phyloP scores from a whole-genome alignment of 345 rosid genomes.

The Draba incana region DNA sequence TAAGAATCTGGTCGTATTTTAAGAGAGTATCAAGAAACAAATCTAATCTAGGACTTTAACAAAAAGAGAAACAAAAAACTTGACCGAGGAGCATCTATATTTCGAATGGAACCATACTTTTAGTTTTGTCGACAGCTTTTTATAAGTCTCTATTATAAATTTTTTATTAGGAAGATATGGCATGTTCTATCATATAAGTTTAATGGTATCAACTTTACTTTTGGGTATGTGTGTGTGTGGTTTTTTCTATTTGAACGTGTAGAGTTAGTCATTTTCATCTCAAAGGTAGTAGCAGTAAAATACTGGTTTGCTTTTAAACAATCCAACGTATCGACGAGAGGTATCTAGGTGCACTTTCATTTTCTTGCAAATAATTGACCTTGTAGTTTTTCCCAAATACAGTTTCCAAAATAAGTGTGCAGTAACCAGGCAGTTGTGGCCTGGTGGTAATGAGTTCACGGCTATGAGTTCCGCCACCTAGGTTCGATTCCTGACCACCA shows the following conservation, averaged over 20 bases:
- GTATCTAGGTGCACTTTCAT: too few relatives aligned
- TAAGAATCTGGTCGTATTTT: background rate
- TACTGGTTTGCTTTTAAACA: conserved; percentile 17
- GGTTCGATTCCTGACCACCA: too few relatives aligned
- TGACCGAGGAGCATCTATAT: conserved; percentile 28
- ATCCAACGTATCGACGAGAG: too few relatives aligned
- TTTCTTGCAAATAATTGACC: too few relatives aligned
- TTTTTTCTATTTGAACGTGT: conserved; percentile 18
- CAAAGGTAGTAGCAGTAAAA: conserved; percentile 5
- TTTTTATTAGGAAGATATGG: conserved; percentile 25
- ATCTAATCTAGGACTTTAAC: conserved; percentile 11
- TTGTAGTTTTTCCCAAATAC: too few relatives aligned
- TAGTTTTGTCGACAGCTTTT: conserved; percentile 36
- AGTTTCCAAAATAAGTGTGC: too few relatives aligned
- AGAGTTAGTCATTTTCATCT: conserved; percentile 29
- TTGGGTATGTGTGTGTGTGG: background rate
- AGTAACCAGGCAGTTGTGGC: too few relatives aligned
- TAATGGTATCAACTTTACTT: conserved; percentile 7
- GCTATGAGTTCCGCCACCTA: too few relatives aligned
- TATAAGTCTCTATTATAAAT: conserved; percentile 7
- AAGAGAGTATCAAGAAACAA: conserved; percentile 8
- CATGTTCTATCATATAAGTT: conserved; percentile 27
- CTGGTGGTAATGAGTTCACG: too few relatives aligned
- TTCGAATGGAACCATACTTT: conserved; percentile 31
- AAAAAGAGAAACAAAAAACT: conserved; percentile 1